phyloP scores from a whole-genome alignment of 2,329 filamentous ascomycete genomes.

The Penicillium freii region DNA sequence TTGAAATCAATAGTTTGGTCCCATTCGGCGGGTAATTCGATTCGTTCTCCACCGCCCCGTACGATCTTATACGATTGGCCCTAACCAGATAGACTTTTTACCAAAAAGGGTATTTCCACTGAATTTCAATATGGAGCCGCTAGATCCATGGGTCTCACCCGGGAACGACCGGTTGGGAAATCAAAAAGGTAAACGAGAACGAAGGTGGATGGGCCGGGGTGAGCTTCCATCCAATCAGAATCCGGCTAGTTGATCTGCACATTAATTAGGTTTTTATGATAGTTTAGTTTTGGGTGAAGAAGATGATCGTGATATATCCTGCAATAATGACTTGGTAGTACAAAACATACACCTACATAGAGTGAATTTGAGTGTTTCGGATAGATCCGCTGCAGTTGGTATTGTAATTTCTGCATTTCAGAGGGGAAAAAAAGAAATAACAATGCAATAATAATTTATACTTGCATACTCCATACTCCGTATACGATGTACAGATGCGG shows the following conservation, averaged over 20 bases:
- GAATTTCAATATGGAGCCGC: constrained; percentile 2
- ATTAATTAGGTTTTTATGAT: neutral
- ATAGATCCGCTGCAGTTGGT: constrained; percentile 12
- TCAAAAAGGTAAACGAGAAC: constrained; percentile 1
- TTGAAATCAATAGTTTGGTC: constrained; percentile 1
- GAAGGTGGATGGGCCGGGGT: neutral
- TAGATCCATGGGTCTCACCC: neutral
- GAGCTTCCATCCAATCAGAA: neutral
- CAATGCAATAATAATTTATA: neutral
- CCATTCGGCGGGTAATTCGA: neutral
- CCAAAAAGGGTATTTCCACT: neutral
- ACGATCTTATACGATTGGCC: neutral
- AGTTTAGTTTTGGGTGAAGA: neutral
- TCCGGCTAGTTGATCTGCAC: neutral
- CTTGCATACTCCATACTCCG: neutral
- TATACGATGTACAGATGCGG: neutral
- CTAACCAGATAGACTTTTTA: constrained; percentile 16
- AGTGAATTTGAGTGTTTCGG: constrained; percentile 1
- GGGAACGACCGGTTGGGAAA: neutral
- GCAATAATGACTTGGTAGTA: neutral
- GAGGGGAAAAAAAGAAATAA: neutral
- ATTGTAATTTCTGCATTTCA: neutral
- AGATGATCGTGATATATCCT: neutral
- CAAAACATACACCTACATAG: neutral
- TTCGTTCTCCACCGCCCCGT: neutral